phyloP scores from a whole-genome alignment of 768 basidiomycete genomes.

The Leccinum imitatum region DNA sequence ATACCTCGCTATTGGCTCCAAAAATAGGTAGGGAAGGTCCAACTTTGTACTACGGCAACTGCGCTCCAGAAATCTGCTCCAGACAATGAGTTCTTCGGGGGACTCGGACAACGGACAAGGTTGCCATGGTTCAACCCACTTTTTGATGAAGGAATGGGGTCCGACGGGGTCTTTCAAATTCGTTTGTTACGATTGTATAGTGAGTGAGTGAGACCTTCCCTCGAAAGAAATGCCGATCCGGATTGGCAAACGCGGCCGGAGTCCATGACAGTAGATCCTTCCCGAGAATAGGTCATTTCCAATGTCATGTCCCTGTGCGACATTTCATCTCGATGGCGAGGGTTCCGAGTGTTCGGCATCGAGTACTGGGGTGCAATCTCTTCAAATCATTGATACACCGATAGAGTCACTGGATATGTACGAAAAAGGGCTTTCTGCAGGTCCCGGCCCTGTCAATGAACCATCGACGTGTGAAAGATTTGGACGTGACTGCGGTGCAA shows the following conservation, averaged over 20 bases:
- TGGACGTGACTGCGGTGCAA: background rate
- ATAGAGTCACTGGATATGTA: background rate
- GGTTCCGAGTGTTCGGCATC: background rate
- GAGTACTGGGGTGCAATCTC: slow-evolving; percentile 1
- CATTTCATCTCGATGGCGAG: slow-evolving; percentile 7
- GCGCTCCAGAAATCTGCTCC: background rate
- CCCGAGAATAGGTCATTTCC: slow-evolving; percentile 21
- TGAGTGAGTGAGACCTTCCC: background rate
- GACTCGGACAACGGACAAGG: background rate
- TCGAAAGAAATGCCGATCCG: background rate
- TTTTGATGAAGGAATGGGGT: background rate
- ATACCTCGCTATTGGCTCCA: background rate
- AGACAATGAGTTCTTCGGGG: background rate
- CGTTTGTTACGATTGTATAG: background rate
- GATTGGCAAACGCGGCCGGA: slow-evolving; percentile 8
- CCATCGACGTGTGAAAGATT: background rate
- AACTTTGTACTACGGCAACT: background rate
- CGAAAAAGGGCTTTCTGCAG: background rate
- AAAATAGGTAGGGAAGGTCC: background rate
- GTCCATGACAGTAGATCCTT: slow-evolving; percentile 17
- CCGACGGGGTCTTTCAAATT: slow-evolving; percentile 2
- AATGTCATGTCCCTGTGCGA: slow-evolving; percentile 18
- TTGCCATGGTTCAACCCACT: background rate
- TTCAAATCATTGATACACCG: background rate
- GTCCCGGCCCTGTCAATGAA: background rate